Evolutionary conservation across 768 basidiomycete species (phyloP).

Genomic region (Heimioporus sp.): DNA sequence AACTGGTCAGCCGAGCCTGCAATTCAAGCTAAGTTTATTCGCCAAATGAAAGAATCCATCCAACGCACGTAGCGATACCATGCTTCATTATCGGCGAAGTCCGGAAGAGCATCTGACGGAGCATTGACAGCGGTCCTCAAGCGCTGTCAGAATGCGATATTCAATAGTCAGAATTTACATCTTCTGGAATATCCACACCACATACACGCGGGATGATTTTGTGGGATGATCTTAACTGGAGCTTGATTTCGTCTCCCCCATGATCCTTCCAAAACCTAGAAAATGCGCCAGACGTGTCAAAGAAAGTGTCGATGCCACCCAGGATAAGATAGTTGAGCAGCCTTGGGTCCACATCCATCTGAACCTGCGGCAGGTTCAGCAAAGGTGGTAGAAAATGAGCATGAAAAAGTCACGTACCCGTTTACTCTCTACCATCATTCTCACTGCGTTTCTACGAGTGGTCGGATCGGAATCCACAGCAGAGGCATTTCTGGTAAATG

Average conservation of each 20-base stretch:
- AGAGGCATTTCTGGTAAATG: background rate
- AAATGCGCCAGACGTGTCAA: slow-evolving; percentile 41
- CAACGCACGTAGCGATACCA: slow-evolving; percentile 34
- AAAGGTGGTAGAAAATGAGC: background rate
- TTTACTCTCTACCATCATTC: slow-evolving; percentile 10
- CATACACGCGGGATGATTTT: slow-evolving; percentile 42
- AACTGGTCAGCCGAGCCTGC: slow-evolving; percentile 19
- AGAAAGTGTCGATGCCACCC: slow-evolving; percentile 18
- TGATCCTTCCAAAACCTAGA: slow-evolving; percentile 31
- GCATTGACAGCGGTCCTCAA: slow-evolving; percentile 27
- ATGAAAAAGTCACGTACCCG: slow-evolving; percentile 10
- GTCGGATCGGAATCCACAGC: slow-evolving; percentile 5
- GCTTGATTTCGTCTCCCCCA: slow-evolving; percentile 21
- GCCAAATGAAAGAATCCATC: background rate
- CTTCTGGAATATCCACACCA: slow-evolving; percentile 1
- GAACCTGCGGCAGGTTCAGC: slow-evolving; percentile 13
- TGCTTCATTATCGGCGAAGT: slow-evolving; percentile 31
- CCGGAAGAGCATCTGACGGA: slow-evolving; percentile 28
- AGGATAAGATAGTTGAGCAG: slow-evolving; percentile 5
- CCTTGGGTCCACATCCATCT: background rate
- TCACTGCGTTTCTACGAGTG: background rate
- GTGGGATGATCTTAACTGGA: slow-evolving; percentile 23
- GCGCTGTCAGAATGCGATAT: slow-evolving; percentile 26
- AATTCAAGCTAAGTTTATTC: background rate
- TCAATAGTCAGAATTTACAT: background rate